Evolutionary conservation across 345 rosid genomes (phyloP).

Genomic region (Syzygium grande): DNA sequence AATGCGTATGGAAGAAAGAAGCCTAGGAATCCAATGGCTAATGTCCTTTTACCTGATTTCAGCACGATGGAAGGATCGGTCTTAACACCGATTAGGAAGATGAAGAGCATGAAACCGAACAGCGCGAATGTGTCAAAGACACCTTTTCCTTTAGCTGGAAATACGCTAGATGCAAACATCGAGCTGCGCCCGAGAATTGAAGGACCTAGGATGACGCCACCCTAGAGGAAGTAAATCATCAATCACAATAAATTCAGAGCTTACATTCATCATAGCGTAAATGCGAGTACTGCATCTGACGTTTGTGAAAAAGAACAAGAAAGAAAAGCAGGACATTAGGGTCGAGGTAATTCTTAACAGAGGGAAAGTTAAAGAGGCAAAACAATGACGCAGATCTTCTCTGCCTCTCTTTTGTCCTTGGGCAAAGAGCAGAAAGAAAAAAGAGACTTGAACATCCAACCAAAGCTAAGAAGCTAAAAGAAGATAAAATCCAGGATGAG

Average conservation of each 20-base stretch:
- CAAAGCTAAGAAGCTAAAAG: neutral
- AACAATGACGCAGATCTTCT: neutral
- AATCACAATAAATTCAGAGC: neutral
- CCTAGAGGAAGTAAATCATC: slow-evolving; percentile 18
- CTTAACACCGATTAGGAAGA: slow-evolving; percentile 30
- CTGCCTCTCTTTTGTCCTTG: neutral
- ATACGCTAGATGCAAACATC: slow-evolving; percentile 8
- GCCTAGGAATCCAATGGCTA: slow-evolving; percentile 8
- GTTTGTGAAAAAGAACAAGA: neutral
- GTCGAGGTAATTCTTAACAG: neutral
- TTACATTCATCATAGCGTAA: neutral
- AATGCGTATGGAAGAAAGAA: slow-evolving; percentile 10
- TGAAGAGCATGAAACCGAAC: slow-evolving; percentile 25
- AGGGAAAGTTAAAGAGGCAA: neutral
- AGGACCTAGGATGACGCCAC: slow-evolving; percentile 34
- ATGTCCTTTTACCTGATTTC: slow-evolving; percentile 7
- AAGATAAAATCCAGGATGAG: neutral
- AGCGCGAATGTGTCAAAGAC: slow-evolving; percentile 16
- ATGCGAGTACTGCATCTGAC: neutral
- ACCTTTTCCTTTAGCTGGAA: slow-evolving; percentile 14
- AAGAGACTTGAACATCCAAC: neutral
- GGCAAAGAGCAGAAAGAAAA: neutral
- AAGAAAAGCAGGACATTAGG: neutral
- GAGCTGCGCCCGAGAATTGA: slow-evolving; percentile 22
- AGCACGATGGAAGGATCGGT: slow-evolving; percentile 12